These are phyloP conservation scores for Chalciporus pseudorubinellus DNA, from an alignment of 768 basidiomycete species.

Conservation along the genomic window DNA sequence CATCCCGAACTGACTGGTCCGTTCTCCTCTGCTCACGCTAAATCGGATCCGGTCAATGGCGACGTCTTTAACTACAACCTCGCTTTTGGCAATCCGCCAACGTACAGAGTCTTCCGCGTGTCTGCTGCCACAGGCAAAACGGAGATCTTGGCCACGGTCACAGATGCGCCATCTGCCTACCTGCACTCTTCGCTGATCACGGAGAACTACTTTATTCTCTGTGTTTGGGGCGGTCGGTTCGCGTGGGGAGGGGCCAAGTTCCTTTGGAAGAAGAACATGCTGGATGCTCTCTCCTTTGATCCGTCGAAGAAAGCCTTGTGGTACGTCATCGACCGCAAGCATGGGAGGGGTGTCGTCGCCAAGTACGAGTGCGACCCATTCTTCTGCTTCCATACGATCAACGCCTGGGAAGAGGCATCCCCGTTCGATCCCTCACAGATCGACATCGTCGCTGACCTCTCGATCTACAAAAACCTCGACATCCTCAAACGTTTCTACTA, in stretches of 20 bases:
- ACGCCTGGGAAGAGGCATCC: slow-evolving; percentile 37
- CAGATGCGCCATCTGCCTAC: slow-evolving; percentile 38
- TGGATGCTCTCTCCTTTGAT: slow-evolving; percentile 34
- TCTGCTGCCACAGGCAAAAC: slow-evolving; percentile 30
- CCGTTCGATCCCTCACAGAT: slow-evolving; percentile 23
- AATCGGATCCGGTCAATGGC: slow-evolving; percentile 34
- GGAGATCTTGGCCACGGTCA: slow-evolving; percentile 35
- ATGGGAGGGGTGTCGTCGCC: slow-evolving; percentile 36
- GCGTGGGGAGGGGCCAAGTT: slow-evolving; percentile 30
- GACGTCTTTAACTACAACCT: slow-evolving; percentile 38
- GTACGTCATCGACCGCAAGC: slow-evolving; percentile 38
- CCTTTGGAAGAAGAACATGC: slow-evolving; percentile 31
- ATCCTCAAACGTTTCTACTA: slow-evolving; percentile 33
- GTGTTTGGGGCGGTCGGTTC: slow-evolving; percentile 33
- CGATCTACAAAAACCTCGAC: slow-evolving; percentile 33
- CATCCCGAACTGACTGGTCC: slow-evolving; percentile 34
- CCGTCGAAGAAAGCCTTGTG: slow-evolving; percentile 29
- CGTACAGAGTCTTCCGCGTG: slow-evolving; percentile 38
- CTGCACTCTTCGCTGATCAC: slow-evolving; percentile 39
- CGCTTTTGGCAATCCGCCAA: slow-evolving; percentile 25
- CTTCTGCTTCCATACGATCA: slow-evolving; percentile 40
- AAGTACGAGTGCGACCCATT: slow-evolving; percentile 38
- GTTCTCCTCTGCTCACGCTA: slow-evolving; percentile 37
- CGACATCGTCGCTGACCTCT: slow-evolving; percentile 37
- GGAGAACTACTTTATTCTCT: slow-evolving; percentile 36